Base-by-base conservation (phyloP, 805 yeast genomes). In the Sugiyamaella valdiviana region DNA sequence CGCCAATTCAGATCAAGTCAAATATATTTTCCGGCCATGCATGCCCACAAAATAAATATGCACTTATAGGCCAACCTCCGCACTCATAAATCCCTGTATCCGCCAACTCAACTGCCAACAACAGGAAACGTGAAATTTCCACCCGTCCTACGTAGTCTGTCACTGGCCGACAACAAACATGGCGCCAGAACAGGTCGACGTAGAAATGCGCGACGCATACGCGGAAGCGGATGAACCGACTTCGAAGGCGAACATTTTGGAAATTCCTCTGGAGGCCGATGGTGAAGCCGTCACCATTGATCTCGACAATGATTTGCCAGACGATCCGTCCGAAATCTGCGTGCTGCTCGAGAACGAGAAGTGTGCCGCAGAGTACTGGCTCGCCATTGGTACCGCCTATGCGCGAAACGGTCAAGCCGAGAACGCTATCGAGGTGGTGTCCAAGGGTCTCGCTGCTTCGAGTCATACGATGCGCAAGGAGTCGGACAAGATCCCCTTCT, bases 281-380 rank as follows among this genome's bases (percentile, higher is more conserved):
- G 85, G 83, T 58, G 95, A 89, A 67, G 85, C 87, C 52, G 96
- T 91, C 54, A 83, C 87, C 45, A 78, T 93, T 57, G 91, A 89
- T 60, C 74, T 85, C 51, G 77, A 77, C 45, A 80, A 81, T 32
- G 98, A 91, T 61, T 72, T 89, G 49, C 95, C 96, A 3, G 95
- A 86, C 19, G 96, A 91, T 63, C 86, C 96, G 3, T 75, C 79
- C 40, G 98, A 93, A 61, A 73, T 93, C 53, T 80, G 85, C 55
- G 77, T 79, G 22, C 76, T 91, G 53, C 71, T 93, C 53, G 83
- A 85, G 53, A 86, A 85, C 55, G 98, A 93, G 68, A 78, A 77
- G 49, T 82, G 91, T 44, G 80, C 77, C 19, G 72, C 76, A 47
- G 81, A 82, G 61, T 86, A 80, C 67, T 93, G 99, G 99, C 67